Base-by-base conservation (phyloP, 176 grass and related monocot species). In the Zoysia pacifica region DNA sequence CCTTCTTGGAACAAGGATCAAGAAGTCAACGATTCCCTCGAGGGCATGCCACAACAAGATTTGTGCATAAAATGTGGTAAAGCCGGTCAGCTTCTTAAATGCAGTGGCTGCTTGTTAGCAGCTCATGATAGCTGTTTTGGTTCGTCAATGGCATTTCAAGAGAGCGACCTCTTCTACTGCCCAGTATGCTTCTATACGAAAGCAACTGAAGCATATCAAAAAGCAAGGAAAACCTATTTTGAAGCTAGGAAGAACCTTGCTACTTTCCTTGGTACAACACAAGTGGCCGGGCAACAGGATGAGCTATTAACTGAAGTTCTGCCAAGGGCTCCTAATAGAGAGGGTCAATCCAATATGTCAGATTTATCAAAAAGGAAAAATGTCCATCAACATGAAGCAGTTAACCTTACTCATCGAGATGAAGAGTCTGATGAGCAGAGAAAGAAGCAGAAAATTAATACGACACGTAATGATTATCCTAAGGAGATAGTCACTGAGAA, bases 61-160 rank as follows among this genome's bases (percentile, higher is more conserved):
- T 54, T 81, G 65, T 91, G 89, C 48, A 77, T 91, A 62, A 87
- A 84, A 76, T 91, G 89, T 52, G 60, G 67, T 63, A 68, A 91
- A 84, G 59, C 70, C 51, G 85, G 77, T 2, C 76, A 91, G 60
- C 81, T 91, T 77, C 62, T 84, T 38, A 81, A 76, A 77, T 91
- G 89, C 46, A 73, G 60, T 58, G 78, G 50, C 44, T 91, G 89
- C 58, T 63, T 45, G 10, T 79, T 88, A 75, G 51, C 68, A 0
- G 81, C 76, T 68, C 86, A 88, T 54, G 69, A 69, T 48, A 62
- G 37, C 4, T 88, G 81, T 75, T 88, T 88, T 36, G 69, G 69
- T 62, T 61, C 81, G 40, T 69, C 39, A 3, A 61, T 54, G 35
- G 69, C 67, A 62, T 79, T 88, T 55, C 69, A 84, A 64, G 81